A percentile compares a stretch with the other conserved stretches of the same genome.
Conservation (phyloP, 306 rosid genomes). For the Styphnolobium japonicum region DNA sequence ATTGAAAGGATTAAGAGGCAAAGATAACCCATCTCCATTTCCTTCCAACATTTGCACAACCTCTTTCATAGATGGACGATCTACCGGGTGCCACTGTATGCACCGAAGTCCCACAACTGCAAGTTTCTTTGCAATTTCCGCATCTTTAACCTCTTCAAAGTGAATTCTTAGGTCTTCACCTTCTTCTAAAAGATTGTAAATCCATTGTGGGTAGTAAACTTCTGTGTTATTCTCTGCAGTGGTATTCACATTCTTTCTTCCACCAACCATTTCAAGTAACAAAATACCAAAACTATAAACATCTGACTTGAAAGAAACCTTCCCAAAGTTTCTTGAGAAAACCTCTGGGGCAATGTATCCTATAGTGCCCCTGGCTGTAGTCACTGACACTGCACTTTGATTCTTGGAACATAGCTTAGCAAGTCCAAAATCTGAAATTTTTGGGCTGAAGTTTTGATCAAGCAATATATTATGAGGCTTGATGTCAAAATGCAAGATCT, state of each 20-base stretch:
- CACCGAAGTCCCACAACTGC: no score
- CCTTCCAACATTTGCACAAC: no score
- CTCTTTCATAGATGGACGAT: no score
- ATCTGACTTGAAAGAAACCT: no score
- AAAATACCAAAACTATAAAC: no score
- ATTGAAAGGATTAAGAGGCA: neutral
- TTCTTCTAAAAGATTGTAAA: neutral
- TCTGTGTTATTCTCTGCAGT: neutral
- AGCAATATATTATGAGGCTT: no score
- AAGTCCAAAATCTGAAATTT: slow-evolving; percentile 20
- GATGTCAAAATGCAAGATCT: slow-evolving; percentile 30
- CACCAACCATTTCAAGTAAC: no score
- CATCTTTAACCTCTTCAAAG: neutral
- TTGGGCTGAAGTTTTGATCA: slow-evolving; percentile 27
- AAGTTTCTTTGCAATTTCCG: no score
- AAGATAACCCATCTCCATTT: neutral
- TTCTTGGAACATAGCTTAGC: no score
- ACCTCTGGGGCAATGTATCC: no score
- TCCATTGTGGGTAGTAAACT: neutral
- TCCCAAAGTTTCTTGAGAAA: no score
- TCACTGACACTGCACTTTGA: slow-evolving; percentile 23
- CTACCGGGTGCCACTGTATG: no score
- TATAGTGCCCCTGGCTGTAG: slow-evolving; percentile 16
- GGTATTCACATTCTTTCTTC: neutral
- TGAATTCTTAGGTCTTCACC: neutral